Evolutionary conservation across 768 basidiomycete species (phyloP), one percentile per base, ranked within the genome.

Genomic region (Coprinopsis marcescibilis): DNA sequence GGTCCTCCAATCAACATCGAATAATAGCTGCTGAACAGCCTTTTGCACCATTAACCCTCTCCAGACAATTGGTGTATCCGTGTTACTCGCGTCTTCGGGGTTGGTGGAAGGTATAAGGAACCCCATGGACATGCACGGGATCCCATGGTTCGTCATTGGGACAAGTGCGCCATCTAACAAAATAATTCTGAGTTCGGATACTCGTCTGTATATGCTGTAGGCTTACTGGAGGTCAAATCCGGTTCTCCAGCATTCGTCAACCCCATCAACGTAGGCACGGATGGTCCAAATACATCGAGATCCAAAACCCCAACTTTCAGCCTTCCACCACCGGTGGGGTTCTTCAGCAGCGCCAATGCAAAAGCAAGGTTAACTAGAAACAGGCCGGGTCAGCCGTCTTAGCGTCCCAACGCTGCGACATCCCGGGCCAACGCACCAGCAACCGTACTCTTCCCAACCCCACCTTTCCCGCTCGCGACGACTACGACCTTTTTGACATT

Each of bases 31-130:
- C 61, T 97, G 94, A 0, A 94, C 91, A 20, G 94, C 93, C 60
- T 97, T 97, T 67, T 95, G 93, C 1, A 97, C 95, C 95, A 97
- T 98, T 17, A 96, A 76, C 2, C 95, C 95, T 20, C 95, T 77
- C 95, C 95, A 99, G 24, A 95, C 89, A 25, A 97, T 75, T 0
- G 93, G 83, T 0, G 82, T 80, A 59, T 94, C 90, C 27, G 73
- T 73, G 45, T 74, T 74, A 2, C n/a, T n/a, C n/a, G n/a, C n/a
- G n/a, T 76, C 68, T 34, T 69, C 68, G 23, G 69, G 67, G 5
- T 75, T 23, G 17, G 55, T 53, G 4, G 58, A 66, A 1, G 88
- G 85, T 12, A 98, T 75, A 11, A 99, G 77, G 61, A 92, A 99
- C 2, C 93, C 95, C 81, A 99, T 96, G 1, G 93, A 96, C 95